Percentiles rank a stretch among this genome's conserved stretches.
Evolutionary conservation across 2,329 filamentous ascomycete species (phyloP).

Genomic region (Claviceps africana): DNA sequence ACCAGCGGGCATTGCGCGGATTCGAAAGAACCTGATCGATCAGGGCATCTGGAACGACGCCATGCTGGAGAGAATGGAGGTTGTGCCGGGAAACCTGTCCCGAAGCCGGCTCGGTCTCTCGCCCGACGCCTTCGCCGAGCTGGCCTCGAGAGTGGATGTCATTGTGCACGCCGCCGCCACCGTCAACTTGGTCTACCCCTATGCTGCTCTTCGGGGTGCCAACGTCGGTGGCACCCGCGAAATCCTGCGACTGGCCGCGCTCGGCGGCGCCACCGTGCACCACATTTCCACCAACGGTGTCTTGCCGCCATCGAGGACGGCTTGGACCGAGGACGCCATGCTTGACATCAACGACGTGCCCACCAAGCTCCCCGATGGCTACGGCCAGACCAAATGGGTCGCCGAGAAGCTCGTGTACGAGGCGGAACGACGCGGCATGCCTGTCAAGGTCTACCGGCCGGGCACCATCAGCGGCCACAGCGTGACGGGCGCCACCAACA

Average conservation of each 20-base stretch:
- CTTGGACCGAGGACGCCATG: constrained; percentile 58
- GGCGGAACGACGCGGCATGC: constrained; percentile 53
- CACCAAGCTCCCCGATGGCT: constrained; percentile 54
- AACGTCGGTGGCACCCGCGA: constrained; percentile 72
- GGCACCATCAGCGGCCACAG: constrained; percentile 73
- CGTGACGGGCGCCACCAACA: constrained; percentile 58
- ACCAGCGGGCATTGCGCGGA: constrained; percentile 54
- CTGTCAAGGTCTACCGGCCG: constrained; percentile 56
- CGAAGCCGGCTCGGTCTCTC: constrained; percentile 55
- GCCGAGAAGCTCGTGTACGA: constrained; percentile 62
- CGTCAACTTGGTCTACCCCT: constrained; percentile 71
- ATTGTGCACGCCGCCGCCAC: constrained; percentile 67
- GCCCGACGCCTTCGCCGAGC: constrained; percentile 47
- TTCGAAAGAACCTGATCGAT: constrained; percentile 65
- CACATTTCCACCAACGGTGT: constrained; percentile 74
- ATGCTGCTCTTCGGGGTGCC: constrained; percentile 57
- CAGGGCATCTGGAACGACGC: constrained; percentile 64
- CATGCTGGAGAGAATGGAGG: constrained; percentile 64
- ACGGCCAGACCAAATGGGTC: constrained; percentile 72
- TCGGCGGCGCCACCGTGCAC: constrained; percentile 56
- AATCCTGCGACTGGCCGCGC: constrained; percentile 55
- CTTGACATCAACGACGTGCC: constrained; percentile 55
- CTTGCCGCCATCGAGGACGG: constrained; percentile 52
- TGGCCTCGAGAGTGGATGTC: constrained; percentile 53
- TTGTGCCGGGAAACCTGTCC: constrained; percentile 60